A percentile compares a stretch with the other conserved stretches of the same genome.
These are phyloP conservation scores for Sphaerulina musiva DNA, from an alignment of 2,329 filamentous ascomycete genomes.

Conservation along the genomic window DNA sequence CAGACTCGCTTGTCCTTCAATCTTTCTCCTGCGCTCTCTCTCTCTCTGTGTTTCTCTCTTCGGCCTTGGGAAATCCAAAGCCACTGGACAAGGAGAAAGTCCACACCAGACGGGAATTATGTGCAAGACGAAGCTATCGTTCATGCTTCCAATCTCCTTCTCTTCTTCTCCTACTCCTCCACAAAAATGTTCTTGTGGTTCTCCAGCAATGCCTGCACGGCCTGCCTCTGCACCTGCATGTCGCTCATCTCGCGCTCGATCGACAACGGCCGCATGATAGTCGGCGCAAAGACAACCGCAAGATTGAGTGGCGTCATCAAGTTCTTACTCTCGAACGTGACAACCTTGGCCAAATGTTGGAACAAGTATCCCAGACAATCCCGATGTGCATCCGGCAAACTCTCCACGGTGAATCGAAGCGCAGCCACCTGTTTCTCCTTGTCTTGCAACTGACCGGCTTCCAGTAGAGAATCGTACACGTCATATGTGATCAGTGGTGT, in stretches of 20 bases:
- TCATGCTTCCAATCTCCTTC: neutral
- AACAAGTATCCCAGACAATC: constrained; percentile 90
- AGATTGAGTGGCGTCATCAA: constrained; percentile 95
- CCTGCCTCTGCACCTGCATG: constrained; percentile 86
- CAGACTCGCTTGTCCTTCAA: too few species aligned
- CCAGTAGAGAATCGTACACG: constrained; percentile 81
- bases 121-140: neutral
- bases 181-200: constrained; percentile 74
- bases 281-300: constrained; percentile 94
- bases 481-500: constrained; percentile 85
- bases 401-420: constrained; percentile 65
- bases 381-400: constrained; percentile 74
- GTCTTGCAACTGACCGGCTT: constrained; percentile 57
- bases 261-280: constrained; percentile 86
- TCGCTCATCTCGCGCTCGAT: constrained; percentile 94
- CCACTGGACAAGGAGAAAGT: neutral
- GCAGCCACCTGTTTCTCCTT: constrained; percentile 62
- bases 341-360: constrained; percentile 84
- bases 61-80: neutral
- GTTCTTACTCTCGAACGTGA: constrained; percentile 75
- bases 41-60: too few species aligned
- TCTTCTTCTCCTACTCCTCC: neutral
- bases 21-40: too few species aligned
- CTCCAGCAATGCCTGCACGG: constrained; percentile 88
- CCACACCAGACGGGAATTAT: neutral